Evolutionary conservation across 805 yeast species (phyloP).

Genomic region (Cyberlindnera meyerae): DNA sequence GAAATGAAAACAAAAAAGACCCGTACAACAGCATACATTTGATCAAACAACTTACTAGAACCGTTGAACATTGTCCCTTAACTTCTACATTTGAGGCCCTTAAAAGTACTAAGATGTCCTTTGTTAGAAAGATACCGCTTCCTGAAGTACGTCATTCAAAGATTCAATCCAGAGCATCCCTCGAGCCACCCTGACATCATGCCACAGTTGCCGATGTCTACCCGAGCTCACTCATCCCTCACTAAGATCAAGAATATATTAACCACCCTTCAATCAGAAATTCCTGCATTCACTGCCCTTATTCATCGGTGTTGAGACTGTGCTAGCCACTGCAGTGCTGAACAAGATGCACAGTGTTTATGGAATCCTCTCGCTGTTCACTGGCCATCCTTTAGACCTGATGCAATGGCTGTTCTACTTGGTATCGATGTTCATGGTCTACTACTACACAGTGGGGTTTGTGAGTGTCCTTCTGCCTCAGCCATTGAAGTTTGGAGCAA

Average conservation of each 20-base stretch:
- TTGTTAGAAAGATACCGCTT: constrained; percentile 3
- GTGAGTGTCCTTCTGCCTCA: constrained; percentile 46
- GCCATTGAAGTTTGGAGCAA: constrained; percentile 56
- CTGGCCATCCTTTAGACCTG: constrained; percentile 81
- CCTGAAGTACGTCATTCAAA: constrained; percentile 12
- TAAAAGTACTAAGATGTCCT: constrained; percentile 10
- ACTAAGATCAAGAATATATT: no score
- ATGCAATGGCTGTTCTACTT: constrained; percentile 80
- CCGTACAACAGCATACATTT: no score
- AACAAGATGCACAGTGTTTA: constrained; percentile 88
- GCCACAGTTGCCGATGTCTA: no score
- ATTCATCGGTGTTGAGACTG: constrained; percentile 81
- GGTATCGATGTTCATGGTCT: constrained; percentile 55
- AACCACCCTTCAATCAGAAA: constrained; percentile 33
- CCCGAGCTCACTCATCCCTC: no score
- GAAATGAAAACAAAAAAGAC: no score
- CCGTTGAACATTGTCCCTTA: not conserved
- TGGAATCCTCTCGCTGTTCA: constrained; percentile 79
- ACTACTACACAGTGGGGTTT: constrained; percentile 61
- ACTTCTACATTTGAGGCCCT: not conserved
- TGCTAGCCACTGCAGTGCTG: constrained; percentile 67
- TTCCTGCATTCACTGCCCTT: constrained; percentile 71
- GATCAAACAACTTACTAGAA: no score
- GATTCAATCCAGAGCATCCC: not conserved
- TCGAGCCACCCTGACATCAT: no score